Conservation (phyloP, 208 protist species). For the Perkinsela sp. region DNA sequence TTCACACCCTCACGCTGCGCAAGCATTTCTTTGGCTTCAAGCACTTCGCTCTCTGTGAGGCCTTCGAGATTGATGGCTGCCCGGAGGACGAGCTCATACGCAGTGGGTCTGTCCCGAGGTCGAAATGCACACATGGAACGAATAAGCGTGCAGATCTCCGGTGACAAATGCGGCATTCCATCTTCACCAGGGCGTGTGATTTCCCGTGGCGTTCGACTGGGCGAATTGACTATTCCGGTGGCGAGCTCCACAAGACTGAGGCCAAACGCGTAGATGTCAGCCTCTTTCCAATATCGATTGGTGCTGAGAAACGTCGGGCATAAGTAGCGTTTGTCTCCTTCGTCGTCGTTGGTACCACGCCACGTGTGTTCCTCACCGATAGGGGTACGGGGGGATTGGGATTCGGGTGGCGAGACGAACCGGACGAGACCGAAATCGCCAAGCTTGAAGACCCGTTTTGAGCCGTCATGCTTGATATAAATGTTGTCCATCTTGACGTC, state of each 20-base stretch:
- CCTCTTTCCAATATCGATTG: constrained; percentile 8
- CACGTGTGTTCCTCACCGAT: constrained; percentile 12
- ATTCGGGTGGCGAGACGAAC: constrained; percentile 5
- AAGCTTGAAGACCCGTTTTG: constrained; percentile 23
- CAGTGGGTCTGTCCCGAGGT: background rate
- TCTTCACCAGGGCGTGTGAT: background rate
- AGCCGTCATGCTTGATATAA: constrained; percentile 7
- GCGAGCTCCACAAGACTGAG: constrained; percentile 41
- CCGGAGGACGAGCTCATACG: background rate
- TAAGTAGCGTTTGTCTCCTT: constrained; percentile 47
- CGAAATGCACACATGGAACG: background rate
- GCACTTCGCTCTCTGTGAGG: too few relatives aligned
- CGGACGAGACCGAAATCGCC: constrained; percentile 47
- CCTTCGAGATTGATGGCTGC: too few relatives aligned
- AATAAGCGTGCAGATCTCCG: background rate
- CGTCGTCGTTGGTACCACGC: constrained; percentile 31
- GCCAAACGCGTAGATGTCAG: constrained; percentile 57
- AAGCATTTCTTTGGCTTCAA: too few relatives aligned
- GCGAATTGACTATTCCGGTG: constrained; percentile 9
- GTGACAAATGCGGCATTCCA: background rate
- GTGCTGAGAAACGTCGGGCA: constrained; percentile 17
- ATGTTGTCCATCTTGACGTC: constrained; percentile 57
- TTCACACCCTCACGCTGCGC: too few relatives aligned
- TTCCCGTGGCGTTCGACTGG: background rate
- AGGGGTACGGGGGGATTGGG: background rate